Evolutionary conservation across 768 basidiomycete genomes (phyloP).

Genomic region (Termitomyces sp.): DNA sequence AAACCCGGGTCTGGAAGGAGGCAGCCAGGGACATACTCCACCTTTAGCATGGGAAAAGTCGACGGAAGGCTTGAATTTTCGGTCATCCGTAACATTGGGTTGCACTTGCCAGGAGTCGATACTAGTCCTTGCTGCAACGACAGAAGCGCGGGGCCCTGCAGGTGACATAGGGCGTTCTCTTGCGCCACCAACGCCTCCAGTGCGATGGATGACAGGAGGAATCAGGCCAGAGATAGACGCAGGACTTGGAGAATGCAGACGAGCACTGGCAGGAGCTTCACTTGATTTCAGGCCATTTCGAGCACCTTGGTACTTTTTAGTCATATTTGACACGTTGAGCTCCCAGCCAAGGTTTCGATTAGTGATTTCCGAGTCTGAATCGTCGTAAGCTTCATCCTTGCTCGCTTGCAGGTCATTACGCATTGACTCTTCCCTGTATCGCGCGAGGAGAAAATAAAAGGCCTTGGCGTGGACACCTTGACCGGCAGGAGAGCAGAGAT

Average conservation of each 20-base stretch:
- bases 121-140: constrained; percentile 12
- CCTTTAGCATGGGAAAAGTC: constrained; percentile 18
- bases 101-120: constrained; percentile 19
- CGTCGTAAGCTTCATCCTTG: constrained; percentile 23
- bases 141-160: constrained; percentile 41
- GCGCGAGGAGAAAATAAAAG: constrained; percentile 79
- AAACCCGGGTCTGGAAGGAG: constrained; percentile 30
- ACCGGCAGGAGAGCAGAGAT: constrained; percentile 65
- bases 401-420: constrained; percentile 44
- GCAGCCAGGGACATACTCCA: constrained; percentile 20
- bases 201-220: constrained; percentile 17
- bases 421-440: constrained; percentile 59
- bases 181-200: constrained; percentile 16
- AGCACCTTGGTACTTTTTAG: constrained; percentile 24
- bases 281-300: constrained; percentile 14
- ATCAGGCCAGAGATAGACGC: constrained; percentile 9
- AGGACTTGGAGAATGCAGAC: constrained; percentile 13
- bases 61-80: constrained; percentile 4
- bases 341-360: constrained; percentile 36
- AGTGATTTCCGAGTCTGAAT: constrained; percentile 19
- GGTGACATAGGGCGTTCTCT: constrained; percentile 43
- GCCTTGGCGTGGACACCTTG: constrained; percentile 77
- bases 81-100: constrained; percentile 3
- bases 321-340: constrained; percentile 22
- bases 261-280: constrained; percentile 13